Evolutionary conservation across 1,284 basidiomycete species (phyloP).

Genomic region (Cystobasidium slooffiae): DNA sequence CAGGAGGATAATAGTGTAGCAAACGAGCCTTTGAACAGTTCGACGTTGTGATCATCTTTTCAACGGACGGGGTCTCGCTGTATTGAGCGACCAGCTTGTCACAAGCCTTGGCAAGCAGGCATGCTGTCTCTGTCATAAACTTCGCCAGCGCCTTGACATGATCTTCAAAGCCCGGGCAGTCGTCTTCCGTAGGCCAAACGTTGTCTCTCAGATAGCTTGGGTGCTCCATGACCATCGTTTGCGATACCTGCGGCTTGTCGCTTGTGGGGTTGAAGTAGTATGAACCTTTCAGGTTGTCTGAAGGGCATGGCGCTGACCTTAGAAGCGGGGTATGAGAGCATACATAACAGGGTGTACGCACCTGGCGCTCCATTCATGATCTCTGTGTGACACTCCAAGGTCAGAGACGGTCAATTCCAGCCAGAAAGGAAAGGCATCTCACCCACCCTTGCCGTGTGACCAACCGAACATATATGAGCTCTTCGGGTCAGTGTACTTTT

Average conservation of each 20-base stretch:
- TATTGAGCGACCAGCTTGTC: conserved; percentile 59
- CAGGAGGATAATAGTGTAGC: conserved; percentile 74
- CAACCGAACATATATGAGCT: conserved; percentile 68
- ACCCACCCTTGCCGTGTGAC: conserved; percentile 88
- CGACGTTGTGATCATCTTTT: conserved; percentile 63
- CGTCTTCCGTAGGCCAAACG: conserved; percentile 73
- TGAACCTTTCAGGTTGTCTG: conserved; percentile 83
- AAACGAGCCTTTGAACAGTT: conserved; percentile 81
- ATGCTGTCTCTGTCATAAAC: conserved; percentile 81
- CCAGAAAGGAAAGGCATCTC: no score
- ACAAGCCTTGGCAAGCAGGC: conserved; percentile 77
- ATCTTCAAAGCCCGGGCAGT: conserved; percentile 65
- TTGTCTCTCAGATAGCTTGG: conserved; percentile 70
- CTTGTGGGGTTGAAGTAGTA: conserved; percentile 87
- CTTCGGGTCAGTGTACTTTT: conserved; percentile 65
- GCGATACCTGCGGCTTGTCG: conserved; percentile 67
- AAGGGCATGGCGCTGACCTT: no score
- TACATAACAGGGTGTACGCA: no score
- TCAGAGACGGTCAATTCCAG: no score
- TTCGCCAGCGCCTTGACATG: conserved; percentile 81
- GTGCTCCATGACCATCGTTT: conserved; percentile 63
- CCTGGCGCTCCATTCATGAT: no score
- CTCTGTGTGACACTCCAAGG: no score
- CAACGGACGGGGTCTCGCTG: conserved; percentile 60
- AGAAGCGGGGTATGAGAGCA: no score